Conservation (phyloP, 2,329 filamentous ascomycete species). For the Chrysoporthe puriensis region DNA sequence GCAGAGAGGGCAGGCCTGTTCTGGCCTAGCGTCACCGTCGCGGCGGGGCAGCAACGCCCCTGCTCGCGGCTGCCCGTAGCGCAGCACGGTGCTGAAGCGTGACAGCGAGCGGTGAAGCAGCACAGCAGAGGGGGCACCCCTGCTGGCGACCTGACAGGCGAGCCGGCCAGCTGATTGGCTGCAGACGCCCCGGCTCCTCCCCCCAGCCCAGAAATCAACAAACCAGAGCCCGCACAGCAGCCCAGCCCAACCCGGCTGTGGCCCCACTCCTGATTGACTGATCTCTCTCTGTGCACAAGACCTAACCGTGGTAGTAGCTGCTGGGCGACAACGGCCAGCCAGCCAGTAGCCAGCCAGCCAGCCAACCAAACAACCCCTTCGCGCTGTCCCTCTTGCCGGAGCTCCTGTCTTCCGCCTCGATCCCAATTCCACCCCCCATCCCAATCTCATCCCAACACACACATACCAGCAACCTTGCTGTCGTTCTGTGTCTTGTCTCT, state of each 20-base stretch:
- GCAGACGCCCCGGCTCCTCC: not conserved
- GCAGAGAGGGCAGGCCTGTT: too few relatives aligned
- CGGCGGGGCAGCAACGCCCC: slow-evolving; percentile 16
- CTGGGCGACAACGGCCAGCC: slow-evolving; percentile 6
- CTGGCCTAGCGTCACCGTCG: not conserved
- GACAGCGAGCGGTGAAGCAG: too few relatives aligned
- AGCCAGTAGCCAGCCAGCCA: too few relatives aligned
- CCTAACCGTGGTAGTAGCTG: not conserved
- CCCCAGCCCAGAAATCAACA: slow-evolving; percentile 28
- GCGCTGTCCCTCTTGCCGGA: slow-evolving; percentile 18
- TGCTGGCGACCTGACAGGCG: not conserved
- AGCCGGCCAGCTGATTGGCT: slow-evolving; percentile 2
- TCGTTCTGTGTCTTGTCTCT: slow-evolving; percentile 12
- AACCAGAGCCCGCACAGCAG: slow-evolving; percentile 19
- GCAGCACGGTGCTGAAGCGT: too few relatives aligned
- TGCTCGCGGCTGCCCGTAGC: slow-evolving; percentile 19
- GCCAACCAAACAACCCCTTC: slow-evolving; percentile 13
- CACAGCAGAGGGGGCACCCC: not conserved
- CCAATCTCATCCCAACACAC: not conserved
- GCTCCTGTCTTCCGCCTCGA: slow-evolving; percentile 24
- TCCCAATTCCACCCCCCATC: slow-evolving; percentile 6
- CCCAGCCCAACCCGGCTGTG: not conserved
- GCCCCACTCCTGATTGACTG: slow-evolving; percentile 6
- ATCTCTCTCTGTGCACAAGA: too few relatives aligned
- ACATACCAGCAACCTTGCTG: slow-evolving; percentile 24